Evolutionary conservation across 1,284 basidiomycete genomes (phyloP).

Genomic region (Xerocomus nothofagi): DNA sequence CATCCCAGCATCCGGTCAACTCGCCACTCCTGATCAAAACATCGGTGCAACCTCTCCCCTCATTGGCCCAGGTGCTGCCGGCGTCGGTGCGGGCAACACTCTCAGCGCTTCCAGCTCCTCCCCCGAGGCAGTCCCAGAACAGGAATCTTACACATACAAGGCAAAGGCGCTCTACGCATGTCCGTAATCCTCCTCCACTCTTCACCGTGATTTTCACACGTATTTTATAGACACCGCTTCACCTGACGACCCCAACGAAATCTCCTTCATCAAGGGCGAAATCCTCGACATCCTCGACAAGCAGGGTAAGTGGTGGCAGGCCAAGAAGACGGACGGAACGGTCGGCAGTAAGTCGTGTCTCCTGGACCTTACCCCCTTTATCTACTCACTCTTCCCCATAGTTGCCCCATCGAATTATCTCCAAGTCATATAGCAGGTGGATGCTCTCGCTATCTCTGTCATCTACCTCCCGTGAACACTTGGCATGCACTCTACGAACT

Average conservation of each 20-base stretch:
- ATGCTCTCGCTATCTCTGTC: slow-evolving; percentile 3
- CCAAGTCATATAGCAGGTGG: slow-evolving; percentile 56
- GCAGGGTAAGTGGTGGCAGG: slow-evolving; percentile 96
- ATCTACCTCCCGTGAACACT: slow-evolving; percentile 19
- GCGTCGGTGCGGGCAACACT: slow-evolving; percentile 52
- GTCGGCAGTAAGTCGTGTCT: slow-evolving; percentile 68
- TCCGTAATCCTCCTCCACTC: slow-evolving; percentile 42
- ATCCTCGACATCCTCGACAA: slow-evolving; percentile 94
- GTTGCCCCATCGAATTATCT: slow-evolving; percentile 84
- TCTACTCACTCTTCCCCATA: slow-evolving; percentile 36
- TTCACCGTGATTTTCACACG: slow-evolving; percentile 16
- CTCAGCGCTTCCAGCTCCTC: slow-evolving; percentile 22
- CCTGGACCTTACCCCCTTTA: neutral
- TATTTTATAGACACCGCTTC: slow-evolving; percentile 75
- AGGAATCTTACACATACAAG: slow-evolving; percentile 60
- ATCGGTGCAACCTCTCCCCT: slow-evolving; percentile 59
- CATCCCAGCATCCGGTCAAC: slow-evolving; percentile 41
- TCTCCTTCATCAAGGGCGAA: slow-evolving; percentile 93
- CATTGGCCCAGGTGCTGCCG: slow-evolving; percentile 53
- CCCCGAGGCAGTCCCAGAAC: slow-evolving; percentile 27
- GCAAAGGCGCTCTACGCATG: slow-evolving; percentile 89
- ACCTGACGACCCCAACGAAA: slow-evolving; percentile 94
- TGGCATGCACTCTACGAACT: slow-evolving; percentile 30
- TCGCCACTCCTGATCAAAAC: slow-evolving; percentile 45
- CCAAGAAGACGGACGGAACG: slow-evolving; percentile 79